Conservation (phyloP, 2,329 filamentous ascomycete genomes). For the Penicillium digitatum region DNA sequence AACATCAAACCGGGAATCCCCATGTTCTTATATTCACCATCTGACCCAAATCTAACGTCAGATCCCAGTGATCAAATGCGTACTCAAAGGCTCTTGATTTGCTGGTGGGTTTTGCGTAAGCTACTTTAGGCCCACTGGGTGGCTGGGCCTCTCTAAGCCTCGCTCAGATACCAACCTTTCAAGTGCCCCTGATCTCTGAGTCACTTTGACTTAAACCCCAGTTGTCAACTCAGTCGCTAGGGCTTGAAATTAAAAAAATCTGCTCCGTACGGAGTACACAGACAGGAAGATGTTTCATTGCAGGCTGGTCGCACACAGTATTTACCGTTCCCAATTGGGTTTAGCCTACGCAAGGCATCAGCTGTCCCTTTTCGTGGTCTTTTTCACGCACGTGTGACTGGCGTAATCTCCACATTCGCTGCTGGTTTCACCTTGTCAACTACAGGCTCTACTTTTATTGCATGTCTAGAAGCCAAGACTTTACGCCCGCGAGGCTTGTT, state of each 20-base stretch:
- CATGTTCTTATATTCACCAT: neutral
- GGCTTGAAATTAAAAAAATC: neutral
- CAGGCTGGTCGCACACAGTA: neutral
- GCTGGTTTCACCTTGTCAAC: neutral
- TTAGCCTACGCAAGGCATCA: neutral
- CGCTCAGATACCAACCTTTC: neutral
- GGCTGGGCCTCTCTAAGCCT: conserved; percentile 4
- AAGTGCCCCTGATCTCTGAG: neutral
- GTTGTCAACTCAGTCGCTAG: neutral
- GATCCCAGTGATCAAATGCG: neutral
- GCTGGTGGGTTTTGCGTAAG: neutral
- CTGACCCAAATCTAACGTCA: neutral
- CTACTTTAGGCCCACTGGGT: neutral
- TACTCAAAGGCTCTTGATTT: neutral
- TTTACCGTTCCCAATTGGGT: neutral
- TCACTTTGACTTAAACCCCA: neutral
- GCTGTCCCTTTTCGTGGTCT: neutral
- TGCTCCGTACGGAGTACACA: neutral
- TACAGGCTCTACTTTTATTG: neutral
- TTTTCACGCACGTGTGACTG: neutral
- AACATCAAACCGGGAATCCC: neutral
- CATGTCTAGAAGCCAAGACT: neutral
- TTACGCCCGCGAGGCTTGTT: neutral
- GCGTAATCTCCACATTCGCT: neutral
- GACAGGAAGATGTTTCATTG: neutral